Evolutionary conservation across 2,329 filamentous ascomycete genomes (phyloP).

Genomic region (Ceratocystis cacaofunesta): DNA sequence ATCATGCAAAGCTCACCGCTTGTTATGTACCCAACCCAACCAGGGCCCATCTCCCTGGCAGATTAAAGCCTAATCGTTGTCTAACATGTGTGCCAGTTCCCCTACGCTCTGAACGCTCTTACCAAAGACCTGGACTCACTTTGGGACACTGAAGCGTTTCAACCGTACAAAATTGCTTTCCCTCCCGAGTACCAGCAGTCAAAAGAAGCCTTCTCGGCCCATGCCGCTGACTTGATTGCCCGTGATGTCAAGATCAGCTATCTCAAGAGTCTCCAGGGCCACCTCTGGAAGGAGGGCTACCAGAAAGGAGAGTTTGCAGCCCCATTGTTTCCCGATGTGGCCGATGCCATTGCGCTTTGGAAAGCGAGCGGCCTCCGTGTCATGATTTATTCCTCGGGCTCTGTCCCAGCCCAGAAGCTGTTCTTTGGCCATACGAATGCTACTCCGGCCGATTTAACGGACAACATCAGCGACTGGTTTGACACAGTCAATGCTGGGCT

Average conservation of each 20-base stretch:
- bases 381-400: slow-evolving; percentile 71
- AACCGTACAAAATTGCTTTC: slow-evolving; percentile 55
- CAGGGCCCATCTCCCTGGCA: background rate
- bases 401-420: slow-evolving; percentile 65
- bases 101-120: slow-evolving; percentile 56
- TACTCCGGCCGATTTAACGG: slow-evolving; percentile 42
- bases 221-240: slow-evolving; percentile 55
- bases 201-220: slow-evolving; percentile 44
- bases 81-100: slow-evolving; percentile 43
- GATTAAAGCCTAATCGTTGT: background rate
- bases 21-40: background rate
- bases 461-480: slow-evolving; percentile 51
- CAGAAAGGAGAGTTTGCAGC: slow-evolving; percentile 52
- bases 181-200: slow-evolving; percentile 47
- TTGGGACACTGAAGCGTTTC: slow-evolving; percentile 53
- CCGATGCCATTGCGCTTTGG: slow-evolving; percentile 47
- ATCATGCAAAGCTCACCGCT: background rate
- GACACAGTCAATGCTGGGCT: slow-evolving; percentile 68
- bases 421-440: slow-evolving; percentile 55
- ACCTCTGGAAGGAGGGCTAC: slow-evolving; percentile 65
- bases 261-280: slow-evolving; percentile 65
- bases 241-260: slow-evolving; percentile 63
- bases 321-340: slow-evolving; percentile 60
- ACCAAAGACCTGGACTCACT: slow-evolving; percentile 46
- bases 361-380: slow-evolving; percentile 39